phyloP scores from a whole-genome alignment of 2,329 filamentous ascomycete genomes.

The Helotiales sp. region DNA sequence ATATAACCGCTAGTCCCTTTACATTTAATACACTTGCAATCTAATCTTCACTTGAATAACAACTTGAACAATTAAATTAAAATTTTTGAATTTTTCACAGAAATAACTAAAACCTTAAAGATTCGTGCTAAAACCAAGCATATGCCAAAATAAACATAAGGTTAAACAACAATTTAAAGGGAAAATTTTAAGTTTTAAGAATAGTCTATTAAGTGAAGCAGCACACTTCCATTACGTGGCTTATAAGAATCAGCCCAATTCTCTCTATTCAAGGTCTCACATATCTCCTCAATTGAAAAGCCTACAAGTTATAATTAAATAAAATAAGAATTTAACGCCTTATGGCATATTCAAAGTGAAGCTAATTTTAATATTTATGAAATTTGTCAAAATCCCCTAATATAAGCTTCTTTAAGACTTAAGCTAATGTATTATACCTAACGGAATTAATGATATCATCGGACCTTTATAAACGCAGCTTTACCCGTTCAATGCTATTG shows the following conservation, averaged over 20 bases:
- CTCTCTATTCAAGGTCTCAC: neutral
- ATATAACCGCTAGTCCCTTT: no score
- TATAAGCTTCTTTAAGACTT: neutral
- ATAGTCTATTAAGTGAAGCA: neutral
- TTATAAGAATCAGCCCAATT: neutral
- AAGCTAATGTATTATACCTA: neutral
- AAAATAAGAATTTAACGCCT: neutral
- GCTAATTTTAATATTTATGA: neutral
- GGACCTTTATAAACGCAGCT: neutral
- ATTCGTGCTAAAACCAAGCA: neutral
- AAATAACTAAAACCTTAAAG: neutral
- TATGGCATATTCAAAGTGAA: neutral
- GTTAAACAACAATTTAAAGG: neutral
- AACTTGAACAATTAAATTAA: neutral
- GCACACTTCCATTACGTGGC: neutral
- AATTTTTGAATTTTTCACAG: neutral
- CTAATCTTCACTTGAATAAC: neutral
- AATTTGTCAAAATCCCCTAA: neutral
- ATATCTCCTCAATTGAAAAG: neutral
- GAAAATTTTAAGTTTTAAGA: neutral
- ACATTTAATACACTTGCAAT: no score
- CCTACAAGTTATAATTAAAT: neutral
- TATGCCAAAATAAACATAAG: neutral
- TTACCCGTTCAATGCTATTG: neutral
- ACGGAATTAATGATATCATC: neutral